phyloP scores from a whole-genome alignment of 2,329 filamentous ascomycete genomes.

The Pseudogymnoascus verrucosus region DNA sequence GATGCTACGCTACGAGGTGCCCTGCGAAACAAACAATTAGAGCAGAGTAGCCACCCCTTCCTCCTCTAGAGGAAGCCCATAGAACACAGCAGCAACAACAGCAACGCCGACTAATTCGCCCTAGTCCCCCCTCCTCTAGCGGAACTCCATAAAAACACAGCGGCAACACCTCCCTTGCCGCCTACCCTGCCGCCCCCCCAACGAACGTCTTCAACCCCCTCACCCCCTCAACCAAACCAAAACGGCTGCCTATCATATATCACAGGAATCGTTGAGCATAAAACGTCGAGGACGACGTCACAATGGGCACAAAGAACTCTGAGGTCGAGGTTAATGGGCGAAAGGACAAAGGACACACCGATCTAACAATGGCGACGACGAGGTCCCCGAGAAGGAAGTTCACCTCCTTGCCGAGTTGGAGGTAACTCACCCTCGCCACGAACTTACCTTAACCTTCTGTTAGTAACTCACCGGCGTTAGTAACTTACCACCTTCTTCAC shows the following conservation, averaged over 20 bases:
- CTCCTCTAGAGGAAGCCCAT: slow-evolving; percentile 16
- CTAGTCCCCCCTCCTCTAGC: not conserved
- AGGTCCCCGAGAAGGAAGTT: not conserved
- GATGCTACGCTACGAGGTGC: not conserved
- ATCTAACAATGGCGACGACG: not conserved
- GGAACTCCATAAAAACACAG: slow-evolving; percentile 29
- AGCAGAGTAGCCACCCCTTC: too few species aligned
- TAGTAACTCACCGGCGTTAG: not conserved
- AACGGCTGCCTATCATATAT: not conserved
- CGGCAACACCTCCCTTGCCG: slow-evolving; percentile 25
- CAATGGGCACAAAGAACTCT: not conserved
- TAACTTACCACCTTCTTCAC: not conserved
- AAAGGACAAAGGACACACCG: not conserved
- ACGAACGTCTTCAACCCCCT: not conserved
- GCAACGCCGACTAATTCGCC: slow-evolving; percentile 24
- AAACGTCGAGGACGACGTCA: not conserved
- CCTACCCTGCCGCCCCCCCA: not conserved
- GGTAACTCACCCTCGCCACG: not conserved
- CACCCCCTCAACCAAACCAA: not conserved
- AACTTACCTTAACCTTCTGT: not conserved
- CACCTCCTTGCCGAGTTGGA: not conserved
- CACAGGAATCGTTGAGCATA: not conserved
- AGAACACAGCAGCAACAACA: slow-evolving; percentile 27
- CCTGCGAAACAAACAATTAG: not conserved
- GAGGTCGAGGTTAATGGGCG: not conserved